A percentile compares a stretch with the other conserved stretches of the same genome.
These are phyloP conservation scores for Exophiala dermatitidis DNA, from an alignment of 2,329 filamentous ascomycete genomes.

Conservation along the genomic window DNA sequence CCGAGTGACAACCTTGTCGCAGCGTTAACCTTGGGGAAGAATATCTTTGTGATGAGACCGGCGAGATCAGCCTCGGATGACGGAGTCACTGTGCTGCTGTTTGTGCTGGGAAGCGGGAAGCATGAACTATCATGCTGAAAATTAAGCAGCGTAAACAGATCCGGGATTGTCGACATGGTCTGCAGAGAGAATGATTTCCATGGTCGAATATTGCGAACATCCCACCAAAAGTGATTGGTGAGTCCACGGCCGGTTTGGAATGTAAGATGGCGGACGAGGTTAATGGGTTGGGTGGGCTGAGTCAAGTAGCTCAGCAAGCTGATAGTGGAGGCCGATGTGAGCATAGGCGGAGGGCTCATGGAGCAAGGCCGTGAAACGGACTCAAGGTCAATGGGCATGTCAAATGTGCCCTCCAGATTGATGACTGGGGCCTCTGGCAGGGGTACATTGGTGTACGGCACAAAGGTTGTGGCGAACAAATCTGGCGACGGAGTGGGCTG, in stretches of 20 bases:
- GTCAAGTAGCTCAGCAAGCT: constrained; percentile 74
- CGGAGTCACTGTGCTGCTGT: constrained; percentile 54
- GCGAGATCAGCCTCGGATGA: constrained; percentile 73
- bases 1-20: constrained; percentile 70
- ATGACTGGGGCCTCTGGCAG: constrained; percentile 29
- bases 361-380: constrained; percentile 35
- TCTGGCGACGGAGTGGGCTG: constrained; percentile 36
- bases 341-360: constrained; percentile 37
- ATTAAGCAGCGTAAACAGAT: constrained; percentile 64
- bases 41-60: constrained; percentile 67
- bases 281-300: constrained; percentile 69
- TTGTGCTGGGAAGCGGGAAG: constrained; percentile 46
- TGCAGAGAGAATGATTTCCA: constrained; percentile 74
- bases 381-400: constrained; percentile 26
- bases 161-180: constrained; percentile 65
- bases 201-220: constrained; percentile 75
- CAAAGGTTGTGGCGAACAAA: constrained; percentile 24
- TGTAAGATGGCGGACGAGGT: constrained; percentile 71
- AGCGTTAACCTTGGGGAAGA: constrained; percentile 79
- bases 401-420: constrained; percentile 35
- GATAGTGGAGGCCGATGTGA: constrained; percentile 43
- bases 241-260: constrained; percentile 58
- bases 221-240: constrained; percentile 91
- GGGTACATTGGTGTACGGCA: constrained; percentile 27
- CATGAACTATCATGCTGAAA: constrained; percentile 57